Evolutionary conservation across 176 grass and related monocot genomes (phyloP).

Genomic region (Aegilops sharonensis): DNA sequence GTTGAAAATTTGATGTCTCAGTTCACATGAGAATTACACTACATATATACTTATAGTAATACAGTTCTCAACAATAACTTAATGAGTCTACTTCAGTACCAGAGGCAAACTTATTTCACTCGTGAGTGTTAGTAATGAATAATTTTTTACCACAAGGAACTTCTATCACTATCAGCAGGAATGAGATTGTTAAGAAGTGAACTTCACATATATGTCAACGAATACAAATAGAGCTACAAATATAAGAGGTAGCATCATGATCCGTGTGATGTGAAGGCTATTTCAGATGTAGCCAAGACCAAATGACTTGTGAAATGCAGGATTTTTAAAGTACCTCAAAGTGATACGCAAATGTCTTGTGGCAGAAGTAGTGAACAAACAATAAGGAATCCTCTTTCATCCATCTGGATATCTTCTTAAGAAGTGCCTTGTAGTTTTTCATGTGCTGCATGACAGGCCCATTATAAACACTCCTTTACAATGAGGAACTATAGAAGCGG

Average conservation of each 20-base stretch:
- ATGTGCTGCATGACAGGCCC: slow-evolving; percentile 62
- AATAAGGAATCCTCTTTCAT: slow-evolving; percentile 82
- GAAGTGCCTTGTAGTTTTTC: slow-evolving; percentile 96
- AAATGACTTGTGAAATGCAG: neutral
- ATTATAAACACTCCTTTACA: neutral
- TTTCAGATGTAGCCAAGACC: neutral
- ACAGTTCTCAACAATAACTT: slow-evolving; percentile 3
- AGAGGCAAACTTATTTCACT: neutral
- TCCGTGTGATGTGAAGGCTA: neutral
- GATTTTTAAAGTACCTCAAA: slow-evolving; percentile 64
- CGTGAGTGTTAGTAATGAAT: neutral
- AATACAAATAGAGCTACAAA: neutral
- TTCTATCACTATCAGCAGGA: neutral
- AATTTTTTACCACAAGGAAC: neutral
- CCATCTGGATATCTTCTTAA: slow-evolving; percentile 94
- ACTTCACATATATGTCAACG: neutral
- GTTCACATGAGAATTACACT: neutral
- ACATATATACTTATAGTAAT: neutral
- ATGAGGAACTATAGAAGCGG: neutral
- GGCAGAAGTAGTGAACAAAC: slow-evolving; percentile 93
- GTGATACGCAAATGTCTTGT: slow-evolving; percentile 93
- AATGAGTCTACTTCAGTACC: neutral
- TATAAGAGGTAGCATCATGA: neutral
- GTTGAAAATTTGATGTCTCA: slow-evolving; percentile 9
- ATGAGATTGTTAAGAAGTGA: neutral